phyloP scores from a whole-genome alignment of 805 yeast genomes.

The Babjeviella inositovora region DNA sequence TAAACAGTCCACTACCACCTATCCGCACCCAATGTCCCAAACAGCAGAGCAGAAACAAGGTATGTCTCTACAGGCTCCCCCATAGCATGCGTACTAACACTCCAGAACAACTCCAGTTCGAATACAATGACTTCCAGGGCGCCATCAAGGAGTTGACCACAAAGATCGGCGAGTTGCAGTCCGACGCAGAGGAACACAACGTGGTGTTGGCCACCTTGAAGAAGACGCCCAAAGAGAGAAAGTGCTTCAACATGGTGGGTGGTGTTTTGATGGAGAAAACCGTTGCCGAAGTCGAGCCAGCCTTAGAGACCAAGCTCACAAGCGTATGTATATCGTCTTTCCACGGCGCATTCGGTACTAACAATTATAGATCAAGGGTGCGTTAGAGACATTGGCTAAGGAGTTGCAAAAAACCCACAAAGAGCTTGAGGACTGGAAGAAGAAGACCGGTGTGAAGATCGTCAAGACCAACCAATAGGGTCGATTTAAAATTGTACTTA shows the following conservation, averaged over 20 bases:
- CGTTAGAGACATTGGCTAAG: constrained; percentile 16
- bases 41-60: constrained; percentile 2
- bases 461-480: no score
- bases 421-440: constrained; percentile 32
- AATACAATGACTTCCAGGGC: constrained; percentile 34
- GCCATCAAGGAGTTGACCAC: constrained; percentile 25
- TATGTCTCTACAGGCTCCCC: constrained; percentile 1
- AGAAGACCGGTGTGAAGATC: no score
- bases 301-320: constrained; percentile 35
- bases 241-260: constrained; percentile 87
- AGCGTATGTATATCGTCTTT: constrained; percentile 16
- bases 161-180: constrained; percentile 28
- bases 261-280: constrained; percentile 78
- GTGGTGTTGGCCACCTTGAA: constrained; percentile 44
- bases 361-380: constrained; percentile 11
- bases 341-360: background rate
- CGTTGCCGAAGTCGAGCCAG: constrained; percentile 59
- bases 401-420: constrained; percentile 21
- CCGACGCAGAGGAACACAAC: constrained; percentile 26
- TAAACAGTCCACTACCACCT: no score
- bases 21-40: no score
- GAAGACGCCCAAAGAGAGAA: constrained; percentile 38
- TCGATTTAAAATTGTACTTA: no score
- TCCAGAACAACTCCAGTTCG: constrained; percentile 21
- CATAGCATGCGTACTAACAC: constrained; percentile 3